Evolutionary conservation across 306 rosid genomes (phyloP).

Genomic region (Heteromeles arbutifolia): DNA sequence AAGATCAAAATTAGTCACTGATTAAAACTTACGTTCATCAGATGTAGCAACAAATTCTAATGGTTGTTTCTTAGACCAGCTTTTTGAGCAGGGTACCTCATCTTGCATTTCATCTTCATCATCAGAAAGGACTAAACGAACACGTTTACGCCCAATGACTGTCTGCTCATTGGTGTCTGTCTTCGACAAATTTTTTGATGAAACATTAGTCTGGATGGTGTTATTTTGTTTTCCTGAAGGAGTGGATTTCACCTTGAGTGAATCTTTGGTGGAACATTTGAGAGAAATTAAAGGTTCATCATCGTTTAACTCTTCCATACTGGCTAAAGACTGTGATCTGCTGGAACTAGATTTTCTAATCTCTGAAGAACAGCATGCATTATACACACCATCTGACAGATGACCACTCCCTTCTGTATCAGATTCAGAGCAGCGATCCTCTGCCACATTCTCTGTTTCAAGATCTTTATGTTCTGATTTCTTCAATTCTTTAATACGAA

Average conservation of each 20-base stretch:
- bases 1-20: constrained; percentile 20
- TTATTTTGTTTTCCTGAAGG: constrained; percentile 23
- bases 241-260: constrained; percentile 32
- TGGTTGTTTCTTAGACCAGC: constrained; percentile 21
- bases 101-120: constrained; percentile 47
- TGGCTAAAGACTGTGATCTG: constrained; percentile 26
- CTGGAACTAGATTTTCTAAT: constrained; percentile 22
- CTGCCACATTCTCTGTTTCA: constrained; percentile 31
- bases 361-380: constrained; percentile 36
- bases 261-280: constrained; percentile 33
- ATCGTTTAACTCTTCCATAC: constrained; percentile 43
- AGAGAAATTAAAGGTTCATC: constrained; percentile 48
- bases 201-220: constrained; percentile 23
- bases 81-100: constrained; percentile 39
- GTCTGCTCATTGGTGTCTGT: constrained; percentile 31
- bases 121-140: constrained; percentile 61
- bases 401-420: constrained; percentile 52
- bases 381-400: constrained; percentile 34
- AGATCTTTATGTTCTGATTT: constrained; percentile 25
- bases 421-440: constrained; percentile 76
- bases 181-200: constrained; percentile 40
- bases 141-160: constrained; percentile 50
- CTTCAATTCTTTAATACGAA: constrained; percentile 55
- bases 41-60: constrained; percentile 40
- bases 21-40: constrained; percentile 51